These are phyloP conservation scores for Besnoitia besnoiti DNA, from an alignment of 169 alveolate species.

Conservation along the genomic window DNA sequence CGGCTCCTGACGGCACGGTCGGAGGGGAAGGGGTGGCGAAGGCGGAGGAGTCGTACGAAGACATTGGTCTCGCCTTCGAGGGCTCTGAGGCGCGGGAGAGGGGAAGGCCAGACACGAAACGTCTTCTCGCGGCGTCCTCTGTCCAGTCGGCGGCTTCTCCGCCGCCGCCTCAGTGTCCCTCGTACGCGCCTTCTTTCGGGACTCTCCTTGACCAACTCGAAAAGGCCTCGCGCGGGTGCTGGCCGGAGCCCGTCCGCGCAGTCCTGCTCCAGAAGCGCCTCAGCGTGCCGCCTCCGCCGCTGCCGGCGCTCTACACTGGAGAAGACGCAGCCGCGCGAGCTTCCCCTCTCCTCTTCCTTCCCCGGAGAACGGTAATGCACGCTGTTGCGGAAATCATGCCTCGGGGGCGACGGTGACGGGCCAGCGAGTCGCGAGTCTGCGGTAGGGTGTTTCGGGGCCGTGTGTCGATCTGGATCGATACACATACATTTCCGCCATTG, in stretches of 20 bases:
- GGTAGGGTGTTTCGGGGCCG: too few relatives aligned
- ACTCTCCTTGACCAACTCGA: background rate
- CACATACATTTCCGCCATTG: too few relatives aligned
- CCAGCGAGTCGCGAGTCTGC: too few relatives aligned
- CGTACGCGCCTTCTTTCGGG: background rate
- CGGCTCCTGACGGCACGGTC: background rate
- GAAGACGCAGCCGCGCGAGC: background rate
- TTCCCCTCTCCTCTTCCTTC: background rate
- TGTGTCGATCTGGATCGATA: too few relatives aligned
- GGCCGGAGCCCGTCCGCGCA: slow-evolving; percentile 59
- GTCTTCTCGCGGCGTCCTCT: too few relatives aligned
- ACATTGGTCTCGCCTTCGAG: background rate
- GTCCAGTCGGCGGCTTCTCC: background rate
- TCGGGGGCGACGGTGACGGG: too few relatives aligned
- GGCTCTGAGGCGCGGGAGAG: background rate
- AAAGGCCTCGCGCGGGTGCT: slow-evolving; percentile 45
- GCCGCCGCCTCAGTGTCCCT: background rate
- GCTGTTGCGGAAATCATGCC: too few relatives aligned
- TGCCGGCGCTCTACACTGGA: background rate
- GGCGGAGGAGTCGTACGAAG: background rate
- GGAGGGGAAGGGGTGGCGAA: background rate
- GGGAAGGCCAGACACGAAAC: too few relatives aligned
- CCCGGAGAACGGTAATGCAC: background rate
- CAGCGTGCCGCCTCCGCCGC: slow-evolving; percentile 56
- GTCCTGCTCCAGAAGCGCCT: slow-evolving; percentile 48